Base-by-base conservation (phyloP, 176 grass and related monocot species). In the Triticum monococcum region DNA sequence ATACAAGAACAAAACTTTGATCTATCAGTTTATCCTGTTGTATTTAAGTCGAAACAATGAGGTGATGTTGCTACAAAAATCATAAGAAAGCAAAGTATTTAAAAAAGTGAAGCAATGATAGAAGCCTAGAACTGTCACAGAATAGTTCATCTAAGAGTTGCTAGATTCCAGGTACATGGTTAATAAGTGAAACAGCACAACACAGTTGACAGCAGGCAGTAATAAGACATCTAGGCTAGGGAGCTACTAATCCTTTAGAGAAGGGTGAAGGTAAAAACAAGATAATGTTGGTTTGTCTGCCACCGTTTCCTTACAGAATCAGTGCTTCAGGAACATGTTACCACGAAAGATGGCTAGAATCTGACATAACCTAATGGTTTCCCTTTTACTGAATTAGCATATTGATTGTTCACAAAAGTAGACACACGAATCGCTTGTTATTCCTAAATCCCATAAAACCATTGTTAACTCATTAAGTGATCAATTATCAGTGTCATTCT, bases 271-370 rank as follows among this genome's bases (percentile, higher is more conserved):
- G 59, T 79, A 73, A 22, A 57, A 46, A 10, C 8, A 57, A 46
- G 32, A 77, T 69, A 60, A 75, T 31, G 68, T 25, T 50, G 60
- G 40, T 17, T 60, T 59, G 43, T 67, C 64, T 82, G 73, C 52
- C 76, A 78, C 52, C 37, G 71, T 40, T 54, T 32, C 50, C n/a
- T 67, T 67, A 13, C 20, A 80, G 80, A 86, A 86, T 33, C 62
- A 89, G 63, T 77, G 50, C 54, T 74, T 62, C 23, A 32, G 40
- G 22, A 90, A 35, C 56, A 65, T 83, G 40, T 37, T 35, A 86
- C 70, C 40, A 64, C 30, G 9, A 71, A 82, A 86, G 37, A 50
- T 37, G 68, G 20, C 60, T 86, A 33, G 10, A 48, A 82, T 70
- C 64, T 36, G 59, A 57, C 36, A 60, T 40, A 71, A 63, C 3